phyloP scores from a whole-genome alignment of 305 asterid genomes.

The Fraxinus paxiana region DNA sequence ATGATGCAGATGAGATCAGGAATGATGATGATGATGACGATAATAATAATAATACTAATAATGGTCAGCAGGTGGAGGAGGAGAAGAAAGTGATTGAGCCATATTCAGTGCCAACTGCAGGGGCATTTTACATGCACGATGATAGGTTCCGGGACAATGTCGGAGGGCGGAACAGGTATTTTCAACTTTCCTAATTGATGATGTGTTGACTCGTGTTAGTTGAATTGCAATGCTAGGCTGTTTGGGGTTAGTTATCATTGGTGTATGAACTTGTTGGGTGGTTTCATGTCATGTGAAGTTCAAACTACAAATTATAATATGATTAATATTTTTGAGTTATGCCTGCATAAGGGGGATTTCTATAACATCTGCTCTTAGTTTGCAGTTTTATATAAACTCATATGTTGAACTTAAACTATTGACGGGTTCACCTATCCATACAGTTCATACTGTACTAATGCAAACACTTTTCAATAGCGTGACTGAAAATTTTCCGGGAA shows the following conservation, averaged over 20 bases:
- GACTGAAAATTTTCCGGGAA: not conserved
- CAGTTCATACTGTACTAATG: not conserved
- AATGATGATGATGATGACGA: conserved; percentile 5
- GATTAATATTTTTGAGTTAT: not conserved
- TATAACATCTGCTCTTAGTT: not conserved
- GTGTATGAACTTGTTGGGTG: not conserved
- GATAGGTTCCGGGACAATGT: conserved; percentile 85
- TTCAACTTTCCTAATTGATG: not conserved
- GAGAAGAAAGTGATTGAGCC: conserved; percentile 83
- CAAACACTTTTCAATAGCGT: not conserved
- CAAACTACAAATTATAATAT: not conserved
- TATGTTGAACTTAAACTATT: not conserved
- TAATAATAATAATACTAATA: conserved; percentile 21
- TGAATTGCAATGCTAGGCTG: conserved; percentile 11
- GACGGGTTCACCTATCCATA: not conserved
- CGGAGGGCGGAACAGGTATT: conserved; percentile 76
- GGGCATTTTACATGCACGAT: conserved; percentile 98
- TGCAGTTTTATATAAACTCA: not conserved
- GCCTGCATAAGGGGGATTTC: not conserved
- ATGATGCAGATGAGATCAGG: conserved; percentile 31
- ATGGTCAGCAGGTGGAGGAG: conserved; percentile 36
- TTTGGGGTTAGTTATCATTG: not conserved
- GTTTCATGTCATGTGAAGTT: not conserved
- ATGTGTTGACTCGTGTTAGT: conserved; percentile 1
- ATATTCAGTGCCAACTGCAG: conserved; percentile 93